A percentile compares a stretch with the other conserved stretches of the same genome.
Conservation (phyloP, 345 rosid species). For the Sisymbrium irio region DNA sequence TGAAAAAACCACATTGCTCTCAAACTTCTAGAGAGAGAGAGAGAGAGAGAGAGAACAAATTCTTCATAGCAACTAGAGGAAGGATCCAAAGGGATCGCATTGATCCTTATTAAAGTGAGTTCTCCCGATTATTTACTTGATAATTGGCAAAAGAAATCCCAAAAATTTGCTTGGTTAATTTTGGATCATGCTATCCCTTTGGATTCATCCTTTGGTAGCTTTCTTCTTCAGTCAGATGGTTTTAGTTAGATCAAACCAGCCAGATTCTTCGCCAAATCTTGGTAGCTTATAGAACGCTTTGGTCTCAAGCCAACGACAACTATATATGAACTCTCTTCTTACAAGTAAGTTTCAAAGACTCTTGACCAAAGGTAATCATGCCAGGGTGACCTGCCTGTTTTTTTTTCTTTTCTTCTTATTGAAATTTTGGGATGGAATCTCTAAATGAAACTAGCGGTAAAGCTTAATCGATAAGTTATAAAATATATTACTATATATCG, state of each 20-base stretch:
- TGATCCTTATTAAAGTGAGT: conserved; percentile 61
- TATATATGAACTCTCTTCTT: neutral
- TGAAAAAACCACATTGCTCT: conserved; percentile 21
- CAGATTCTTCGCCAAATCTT: neutral
- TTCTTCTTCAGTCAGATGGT: neutral
- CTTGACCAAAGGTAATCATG: neutral
- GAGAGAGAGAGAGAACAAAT: conserved; percentile 1
- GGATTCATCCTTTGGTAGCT: conserved; percentile 65
- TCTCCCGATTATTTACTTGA: conserved; percentile 16
- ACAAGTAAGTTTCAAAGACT: conserved; percentile 9
- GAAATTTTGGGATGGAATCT: neutral
- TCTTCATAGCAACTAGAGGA: conserved; percentile 65
- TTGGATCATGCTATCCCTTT: conserved; percentile 89
- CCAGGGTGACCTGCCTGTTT: neutral
- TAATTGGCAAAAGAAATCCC: conserved; percentile 60
- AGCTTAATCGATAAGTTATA: neutral
- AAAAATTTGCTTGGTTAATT: conserved; percentile 69
- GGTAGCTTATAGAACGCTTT: neutral
- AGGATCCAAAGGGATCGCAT: conserved; percentile 99
- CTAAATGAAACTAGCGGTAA: neutral
- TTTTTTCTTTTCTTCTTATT: neutral
- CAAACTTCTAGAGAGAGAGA: neutral
- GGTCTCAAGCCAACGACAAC: conserved; percentile 8
- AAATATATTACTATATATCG: neutral
- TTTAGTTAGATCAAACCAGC: neutral